A percentile compares a stretch with the other conserved stretches of the same genome.
Evolutionary conservation across 1,284 basidiomycete species (phyloP).

Genomic region (Wallemia ichthyophaga): DNA sequence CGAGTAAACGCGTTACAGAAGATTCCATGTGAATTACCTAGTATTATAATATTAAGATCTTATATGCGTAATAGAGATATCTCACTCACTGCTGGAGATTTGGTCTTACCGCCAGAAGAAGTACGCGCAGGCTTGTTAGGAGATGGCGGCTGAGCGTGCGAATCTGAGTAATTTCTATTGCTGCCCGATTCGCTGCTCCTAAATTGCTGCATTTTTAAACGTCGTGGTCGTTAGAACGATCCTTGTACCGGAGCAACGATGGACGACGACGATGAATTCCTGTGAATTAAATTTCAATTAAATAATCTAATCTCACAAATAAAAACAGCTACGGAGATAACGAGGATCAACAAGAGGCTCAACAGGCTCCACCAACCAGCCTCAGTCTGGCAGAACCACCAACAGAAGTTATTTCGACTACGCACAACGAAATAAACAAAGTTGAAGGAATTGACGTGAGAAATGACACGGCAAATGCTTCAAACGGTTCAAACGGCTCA

Average conservation of each 20-base stretch:
- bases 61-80: background rate
- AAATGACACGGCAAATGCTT: background rate
- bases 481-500: background rate
- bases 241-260: too few species aligned
- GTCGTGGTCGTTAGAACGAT: background rate
- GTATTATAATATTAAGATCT: background rate
- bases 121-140: background rate
- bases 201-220: background rate
- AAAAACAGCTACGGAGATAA: background rate
- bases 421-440: background rate
- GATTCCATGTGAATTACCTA: slow-evolving; percentile 32
- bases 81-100: background rate
- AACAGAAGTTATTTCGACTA: background rate
- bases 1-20: slow-evolving; percentile 68
- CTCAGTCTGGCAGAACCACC: background rate
- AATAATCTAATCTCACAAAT: background rate
- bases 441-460: background rate
- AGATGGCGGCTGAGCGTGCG: background rate
- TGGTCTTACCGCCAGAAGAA: background rate
- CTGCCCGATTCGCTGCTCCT: background rate
- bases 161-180: background rate
- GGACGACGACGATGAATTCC: slow-evolving; percentile 1
- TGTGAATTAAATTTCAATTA: background rate
- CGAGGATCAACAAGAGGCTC: background rate
- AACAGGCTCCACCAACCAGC: background rate